Evolutionary conservation across 441 rosid species (phyloP).

Genomic region (Pelargonium myrrhifolium): DNA sequence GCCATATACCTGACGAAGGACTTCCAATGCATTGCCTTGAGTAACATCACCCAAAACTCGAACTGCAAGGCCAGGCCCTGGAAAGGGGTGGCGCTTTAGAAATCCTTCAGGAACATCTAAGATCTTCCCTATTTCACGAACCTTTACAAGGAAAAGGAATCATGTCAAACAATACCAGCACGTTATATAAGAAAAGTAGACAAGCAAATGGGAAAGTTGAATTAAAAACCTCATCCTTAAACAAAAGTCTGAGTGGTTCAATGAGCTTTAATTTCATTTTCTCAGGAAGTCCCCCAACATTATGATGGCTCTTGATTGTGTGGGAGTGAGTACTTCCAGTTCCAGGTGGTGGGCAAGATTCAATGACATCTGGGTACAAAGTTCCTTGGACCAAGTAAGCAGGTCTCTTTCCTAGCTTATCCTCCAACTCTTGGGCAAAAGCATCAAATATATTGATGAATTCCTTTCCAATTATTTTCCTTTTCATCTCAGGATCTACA

Average conservation of each 20-base stretch:
- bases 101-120: constrained; percentile 68
- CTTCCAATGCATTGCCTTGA: constrained; percentile 72
- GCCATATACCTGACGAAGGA: constrained; percentile 59
- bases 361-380: constrained; percentile 86
- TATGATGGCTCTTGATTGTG: constrained; percentile 91
- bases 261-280: constrained; percentile 91
- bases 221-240: constrained; percentile 73
- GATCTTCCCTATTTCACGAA: constrained; percentile 74
- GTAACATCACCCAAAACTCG: constrained; percentile 85
- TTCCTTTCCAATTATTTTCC: constrained; percentile 85
- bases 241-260: constrained; percentile 85
- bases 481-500: constrained; percentile 81
- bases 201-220: constrained; percentile 6
- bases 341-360: constrained; percentile 97
- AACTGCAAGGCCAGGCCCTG: constrained; percentile 93
- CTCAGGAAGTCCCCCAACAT: constrained; percentile 90
- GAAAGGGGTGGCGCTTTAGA: constrained; percentile 88
- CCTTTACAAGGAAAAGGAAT: constrained; percentile 34
- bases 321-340: constrained; percentile 77
- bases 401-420: constrained; percentile 65
- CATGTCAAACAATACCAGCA: constrained; percentile 1
- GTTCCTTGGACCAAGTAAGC: constrained; percentile 87
- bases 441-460: constrained; percentile 69
- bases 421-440: constrained; percentile 68
- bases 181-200: constrained; percentile 8